Conservation (phyloP, 192 early-diverging fungal genomes). For the Entrophospora sp. region DNA sequence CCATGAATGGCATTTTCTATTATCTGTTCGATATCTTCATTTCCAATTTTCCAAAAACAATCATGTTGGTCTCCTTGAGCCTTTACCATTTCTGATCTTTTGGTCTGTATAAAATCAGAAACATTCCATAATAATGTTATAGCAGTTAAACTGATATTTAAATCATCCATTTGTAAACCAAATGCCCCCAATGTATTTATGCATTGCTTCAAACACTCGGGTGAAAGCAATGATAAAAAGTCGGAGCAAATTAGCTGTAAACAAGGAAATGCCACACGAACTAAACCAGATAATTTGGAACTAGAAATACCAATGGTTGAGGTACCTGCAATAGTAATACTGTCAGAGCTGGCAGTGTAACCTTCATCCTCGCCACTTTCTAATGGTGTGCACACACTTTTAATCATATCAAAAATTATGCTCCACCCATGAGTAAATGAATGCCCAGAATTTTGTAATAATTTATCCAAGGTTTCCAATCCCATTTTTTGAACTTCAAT, state of each 20-base stretch:
- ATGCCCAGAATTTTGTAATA: slow-evolving; percentile 88
- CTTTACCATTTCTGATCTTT: slow-evolving; percentile 49
- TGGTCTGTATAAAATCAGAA: slow-evolving; percentile 78
- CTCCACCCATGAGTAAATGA: slow-evolving; percentile 76
- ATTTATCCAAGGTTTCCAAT: slow-evolving; percentile 81
- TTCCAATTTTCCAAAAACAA: neutral
- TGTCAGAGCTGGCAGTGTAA: neutral
- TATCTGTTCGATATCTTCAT: slow-evolving; percentile 13
- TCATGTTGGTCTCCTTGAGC: neutral
- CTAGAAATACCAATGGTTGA: slow-evolving; percentile 14
- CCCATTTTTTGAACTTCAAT: slow-evolving; percentile 74
- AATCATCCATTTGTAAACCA: slow-evolving; percentile 75
- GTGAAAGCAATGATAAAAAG: slow-evolving; percentile 72
- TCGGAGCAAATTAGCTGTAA: slow-evolving; percentile 94
- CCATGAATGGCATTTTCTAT: slow-evolving; percentile 32
- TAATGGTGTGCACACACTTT: slow-evolving; percentile 32
- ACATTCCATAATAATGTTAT: slow-evolving; percentile 89
- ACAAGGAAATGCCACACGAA: slow-evolving; percentile 82
- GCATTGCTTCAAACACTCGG: slow-evolving; percentile 66
- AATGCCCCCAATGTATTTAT: slow-evolving; percentile 74
- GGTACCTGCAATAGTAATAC: neutral
- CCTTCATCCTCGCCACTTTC: slow-evolving; percentile 14
- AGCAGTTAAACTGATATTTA: slow-evolving; percentile 92
- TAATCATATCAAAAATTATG: slow-evolving; percentile 84
- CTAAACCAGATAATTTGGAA: slow-evolving; percentile 33